These are phyloP conservation scores for Exsudoporus floridanus DNA, from an alignment of 1,284 basidiomycete species.

Conservation along the genomic window DNA sequence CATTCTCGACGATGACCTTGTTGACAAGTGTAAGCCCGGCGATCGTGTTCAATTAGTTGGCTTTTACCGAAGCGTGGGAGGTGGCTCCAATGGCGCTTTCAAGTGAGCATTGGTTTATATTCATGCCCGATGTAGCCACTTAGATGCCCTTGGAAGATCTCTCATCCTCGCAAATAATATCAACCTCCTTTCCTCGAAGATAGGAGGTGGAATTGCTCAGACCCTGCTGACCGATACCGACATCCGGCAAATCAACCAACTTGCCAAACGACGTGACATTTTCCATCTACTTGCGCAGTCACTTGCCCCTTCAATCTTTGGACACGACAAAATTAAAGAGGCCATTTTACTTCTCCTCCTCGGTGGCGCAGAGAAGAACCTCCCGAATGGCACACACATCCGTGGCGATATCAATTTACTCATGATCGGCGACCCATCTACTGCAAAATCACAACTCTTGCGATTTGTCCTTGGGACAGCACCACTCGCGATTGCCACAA, in stretches of 20 bases:
- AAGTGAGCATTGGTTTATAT: constrained; percentile 59
- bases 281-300: constrained; percentile 91
- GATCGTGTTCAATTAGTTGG: constrained; percentile 98
- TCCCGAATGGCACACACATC: constrained; percentile 97
- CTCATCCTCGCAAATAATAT: constrained; percentile 95
- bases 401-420: constrained; percentile 99
- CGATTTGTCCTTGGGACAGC: constrained; percentile 97
- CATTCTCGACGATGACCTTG: constrained; percentile 94
- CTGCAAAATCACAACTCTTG: constrained; percentile 96
- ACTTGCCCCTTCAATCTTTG: constrained; percentile 96
- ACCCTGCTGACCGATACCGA: constrained; percentile 91
- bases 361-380: constrained; percentile 96
- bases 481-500: constrained; percentile 96
- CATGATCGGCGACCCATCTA: constrained; percentile 99
- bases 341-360: constrained; percentile 91
- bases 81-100: constrained; percentile 86
- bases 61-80: constrained; percentile 91
- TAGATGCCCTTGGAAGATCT: constrained; percentile 55
- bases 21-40: constrained; percentile 97
- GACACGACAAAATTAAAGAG: constrained; percentile 94
- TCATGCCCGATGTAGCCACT: constrained; percentile 3
- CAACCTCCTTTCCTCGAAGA: constrained; percentile 94
- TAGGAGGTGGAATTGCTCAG: constrained; percentile 94
- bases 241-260: constrained; percentile 95
- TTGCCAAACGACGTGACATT: constrained; percentile 83